A percentile compares a stretch with the other conserved stretches of the same genome.
These are phyloP conservation scores for Colletotrichum shisoi DNA, from an alignment of 2,329 filamentous ascomycete species.

Conservation along the genomic window DNA sequence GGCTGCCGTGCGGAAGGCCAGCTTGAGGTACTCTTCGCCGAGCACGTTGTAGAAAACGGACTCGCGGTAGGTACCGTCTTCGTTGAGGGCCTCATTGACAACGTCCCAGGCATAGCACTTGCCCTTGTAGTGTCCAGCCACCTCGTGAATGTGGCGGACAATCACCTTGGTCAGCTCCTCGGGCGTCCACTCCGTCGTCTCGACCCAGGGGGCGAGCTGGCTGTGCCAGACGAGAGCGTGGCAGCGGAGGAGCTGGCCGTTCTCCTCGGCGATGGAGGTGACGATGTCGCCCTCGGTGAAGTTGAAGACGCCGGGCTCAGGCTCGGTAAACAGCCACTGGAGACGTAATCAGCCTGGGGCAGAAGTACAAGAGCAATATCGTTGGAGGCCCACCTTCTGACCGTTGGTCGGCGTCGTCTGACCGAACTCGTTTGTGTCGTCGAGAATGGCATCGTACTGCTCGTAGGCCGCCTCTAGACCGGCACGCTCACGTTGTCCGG, in stretches of 20 bases:
- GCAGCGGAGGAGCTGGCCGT: constrained; percentile 62
- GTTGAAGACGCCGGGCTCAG: constrained; percentile 65
- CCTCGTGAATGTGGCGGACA: constrained; percentile 65
- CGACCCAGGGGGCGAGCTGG: constrained; percentile 52
- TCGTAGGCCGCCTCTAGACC: constrained; percentile 61
- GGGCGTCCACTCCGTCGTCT: constrained; percentile 60
- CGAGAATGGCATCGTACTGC: constrained; percentile 63
- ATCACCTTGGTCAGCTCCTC: constrained; percentile 62
- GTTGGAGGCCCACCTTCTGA: constrained; percentile 52
- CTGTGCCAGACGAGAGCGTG: constrained; percentile 62
- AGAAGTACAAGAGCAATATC: background rate
- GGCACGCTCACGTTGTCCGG: constrained; percentile 50
- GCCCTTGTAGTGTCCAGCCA: constrained; percentile 65
- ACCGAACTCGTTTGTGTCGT: constrained; percentile 64
- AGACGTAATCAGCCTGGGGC: constrained; percentile 16
- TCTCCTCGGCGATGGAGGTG: constrained; percentile 52
- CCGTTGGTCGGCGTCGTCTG: constrained; percentile 69
- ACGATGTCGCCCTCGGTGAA: constrained; percentile 65
- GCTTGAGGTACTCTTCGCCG: constrained; percentile 63
- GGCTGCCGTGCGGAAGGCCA: constrained; percentile 65
- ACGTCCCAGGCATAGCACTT: constrained; percentile 72
- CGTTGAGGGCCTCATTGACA: constrained; percentile 69
- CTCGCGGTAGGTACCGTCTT: constrained; percentile 62
- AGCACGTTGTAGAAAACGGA: constrained; percentile 64
- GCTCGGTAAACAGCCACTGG: constrained; percentile 67